Base-by-base conservation (phyloP, 2,329 filamentous ascomycete species). In the Monilinia fructigena region DNA sequence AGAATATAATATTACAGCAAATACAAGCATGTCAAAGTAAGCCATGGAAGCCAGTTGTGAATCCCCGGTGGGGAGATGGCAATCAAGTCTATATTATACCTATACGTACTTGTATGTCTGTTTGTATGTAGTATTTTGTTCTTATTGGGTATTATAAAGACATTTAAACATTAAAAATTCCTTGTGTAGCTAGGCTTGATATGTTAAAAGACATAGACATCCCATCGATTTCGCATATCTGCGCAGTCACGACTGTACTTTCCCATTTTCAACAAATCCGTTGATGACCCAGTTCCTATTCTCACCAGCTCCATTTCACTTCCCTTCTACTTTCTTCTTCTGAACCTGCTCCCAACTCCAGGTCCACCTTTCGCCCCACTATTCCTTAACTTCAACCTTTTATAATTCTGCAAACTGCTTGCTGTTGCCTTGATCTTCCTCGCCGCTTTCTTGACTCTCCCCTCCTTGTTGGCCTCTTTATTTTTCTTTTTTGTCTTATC, bases 341-440 rank as follows among this genome's bases (percentile, higher is more conserved):
- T 80, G 74, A 88, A 89, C 63, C 81, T 81, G 75, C 85, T 87
- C 67, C 83, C 83, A 73, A 81, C 79, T 2, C 80, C 83, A 26
- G 84, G 80, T 4, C 85, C 85, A 1, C 86, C 86, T 76, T 88
- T 89, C n/a, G 84, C 78, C 4, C 86, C 86, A 3, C 80, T 78
- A 71, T 88, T 88, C 71, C 80, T 81, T 73, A 90, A 77, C 79
- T 90, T 89, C 67, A 90, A 75, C 65, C 85, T 79, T 75, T 86
- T 86, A 76, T 89, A 90, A 78, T 90, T 90, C 68, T 65, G 62
- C 16, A 61, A 35, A 50, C 86, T 82, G 72, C 89, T 84, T 18
- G 87, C 86, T 71, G 86, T 76, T 69, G 85, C 85, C 72, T 85
- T 87, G 60, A 89, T 85, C 78, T 89, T 90, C 72, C 82, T 82